phyloP scores from a whole-genome alignment of 768 basidiomycete genomes.

The Amanita muscaria region DNA sequence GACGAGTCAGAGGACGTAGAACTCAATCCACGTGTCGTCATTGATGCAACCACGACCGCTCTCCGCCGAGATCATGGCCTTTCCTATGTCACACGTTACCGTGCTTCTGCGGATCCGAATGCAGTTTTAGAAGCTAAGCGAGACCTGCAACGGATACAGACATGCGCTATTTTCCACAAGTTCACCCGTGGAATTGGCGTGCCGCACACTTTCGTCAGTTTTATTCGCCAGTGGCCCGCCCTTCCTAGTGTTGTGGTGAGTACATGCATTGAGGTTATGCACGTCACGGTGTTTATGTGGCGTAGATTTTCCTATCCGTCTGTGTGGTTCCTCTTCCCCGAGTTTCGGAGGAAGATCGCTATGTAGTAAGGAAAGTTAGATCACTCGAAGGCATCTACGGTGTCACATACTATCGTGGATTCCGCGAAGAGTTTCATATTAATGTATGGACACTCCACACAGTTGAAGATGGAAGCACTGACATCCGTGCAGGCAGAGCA shows the following conservation, averaged over 20 bases:
- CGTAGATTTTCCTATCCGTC: slow-evolving; percentile 55
- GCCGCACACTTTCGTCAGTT: slow-evolving; percentile 58
- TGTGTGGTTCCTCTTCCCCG: slow-evolving; percentile 41
- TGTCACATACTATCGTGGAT: slow-evolving; percentile 51
- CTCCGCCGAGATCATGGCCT: slow-evolving; percentile 1
- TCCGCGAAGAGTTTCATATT: slow-evolving; percentile 51
- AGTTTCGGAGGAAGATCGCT: slow-evolving; percentile 41
- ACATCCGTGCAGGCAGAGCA: slow-evolving; percentile 27
- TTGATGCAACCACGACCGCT: slow-evolving; percentile 12
- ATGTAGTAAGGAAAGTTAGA: slow-evolving; percentile 48
- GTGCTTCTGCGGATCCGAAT: slow-evolving; percentile 9
- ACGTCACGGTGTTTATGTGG: neutral
- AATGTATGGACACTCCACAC: slow-evolving; percentile 18
- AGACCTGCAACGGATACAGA: slow-evolving; percentile 34
- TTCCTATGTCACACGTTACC: slow-evolving; percentile 15
- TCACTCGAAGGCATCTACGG: slow-evolving; percentile 56
- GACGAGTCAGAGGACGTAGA: neutral
- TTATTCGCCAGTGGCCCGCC: slow-evolving; percentile 59
- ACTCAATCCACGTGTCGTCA: slow-evolving; percentile 11
- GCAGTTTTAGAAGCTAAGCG: slow-evolving; percentile 17
- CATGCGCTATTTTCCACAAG: slow-evolving; percentile 53
- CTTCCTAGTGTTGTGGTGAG: slow-evolving; percentile 57
- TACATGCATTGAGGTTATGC: slow-evolving; percentile 7
- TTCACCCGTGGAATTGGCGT: slow-evolving; percentile 43
- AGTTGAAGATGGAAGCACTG: neutral